These are phyloP conservation scores for Gracilaria domingensis DNA, from an alignment of 23 red algal species.

Conservation along the genomic window DNA sequence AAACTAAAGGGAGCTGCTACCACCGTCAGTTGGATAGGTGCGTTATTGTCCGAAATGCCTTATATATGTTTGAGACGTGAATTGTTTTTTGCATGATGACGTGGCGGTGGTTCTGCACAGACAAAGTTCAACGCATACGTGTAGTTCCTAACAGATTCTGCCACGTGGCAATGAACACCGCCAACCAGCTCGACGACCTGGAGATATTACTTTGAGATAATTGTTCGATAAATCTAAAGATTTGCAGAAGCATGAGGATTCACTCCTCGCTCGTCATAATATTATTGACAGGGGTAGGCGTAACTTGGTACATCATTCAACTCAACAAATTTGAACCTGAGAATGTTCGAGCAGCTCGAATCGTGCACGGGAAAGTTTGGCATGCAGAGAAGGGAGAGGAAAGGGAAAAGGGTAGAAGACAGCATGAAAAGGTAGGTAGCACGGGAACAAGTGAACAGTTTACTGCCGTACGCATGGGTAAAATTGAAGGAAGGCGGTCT, in stretches of 20 bases:
- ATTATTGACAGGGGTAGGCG: not conserved
- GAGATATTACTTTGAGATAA: not conserved
- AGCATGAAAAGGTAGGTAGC: not conserved
- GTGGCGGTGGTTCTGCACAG: constrained; percentile 11
- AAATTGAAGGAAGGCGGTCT: not conserved
- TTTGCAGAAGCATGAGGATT: not conserved
- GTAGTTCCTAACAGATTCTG: not conserved
- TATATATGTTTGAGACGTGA: no score
- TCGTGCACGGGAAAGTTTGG: no score
- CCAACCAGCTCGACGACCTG: not conserved
- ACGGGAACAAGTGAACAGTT: not conserved
- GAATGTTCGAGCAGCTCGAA: no score
- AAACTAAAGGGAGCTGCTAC: no score
- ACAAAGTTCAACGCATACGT: not conserved
- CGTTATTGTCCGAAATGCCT: no score
- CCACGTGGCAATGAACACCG: not conserved
- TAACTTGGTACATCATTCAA: not conserved
- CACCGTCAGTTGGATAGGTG: no score
- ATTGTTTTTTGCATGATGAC: no score
- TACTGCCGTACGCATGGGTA: no score
- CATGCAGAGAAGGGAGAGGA: no score
- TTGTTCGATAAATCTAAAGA: no score
- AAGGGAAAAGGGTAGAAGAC: not conserved
- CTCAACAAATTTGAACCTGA: no score
- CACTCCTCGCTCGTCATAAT: not conserved